Evolutionary conservation across 768 basidiomycete genomes (phyloP).

Genomic region (Lentinula aciculospora): DNA sequence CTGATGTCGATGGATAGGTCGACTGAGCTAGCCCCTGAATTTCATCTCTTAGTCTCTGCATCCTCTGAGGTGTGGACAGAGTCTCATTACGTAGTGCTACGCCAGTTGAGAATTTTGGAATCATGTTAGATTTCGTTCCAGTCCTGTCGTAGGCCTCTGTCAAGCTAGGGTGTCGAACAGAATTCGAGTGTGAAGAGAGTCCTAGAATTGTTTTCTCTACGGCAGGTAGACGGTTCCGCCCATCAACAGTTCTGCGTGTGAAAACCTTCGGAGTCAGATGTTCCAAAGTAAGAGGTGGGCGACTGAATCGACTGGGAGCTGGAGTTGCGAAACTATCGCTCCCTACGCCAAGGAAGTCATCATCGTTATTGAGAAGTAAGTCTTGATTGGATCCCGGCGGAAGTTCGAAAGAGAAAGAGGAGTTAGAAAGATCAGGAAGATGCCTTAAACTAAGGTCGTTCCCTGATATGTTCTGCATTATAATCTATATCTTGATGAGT

Average conservation of each 20-base stretch:
- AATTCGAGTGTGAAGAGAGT: not conserved
- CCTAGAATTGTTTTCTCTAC: slow-evolving; percentile 2
- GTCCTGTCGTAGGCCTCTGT: not conserved
- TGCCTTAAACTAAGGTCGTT: slow-evolving; percentile 44
- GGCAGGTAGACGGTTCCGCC: slow-evolving; percentile 11
- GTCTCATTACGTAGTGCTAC: not conserved
- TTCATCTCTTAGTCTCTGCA: slow-evolving; percentile 14
- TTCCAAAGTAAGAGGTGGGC: slow-evolving; percentile 29
- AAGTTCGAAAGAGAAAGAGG: slow-evolving; percentile 53
- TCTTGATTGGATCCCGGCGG: slow-evolving; percentile 40
- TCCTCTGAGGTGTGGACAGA: not conserved
- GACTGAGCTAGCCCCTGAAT: not conserved
- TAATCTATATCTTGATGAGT: not conserved
- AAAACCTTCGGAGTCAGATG: slow-evolving; percentile 29
- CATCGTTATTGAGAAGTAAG: slow-evolving; percentile 43
- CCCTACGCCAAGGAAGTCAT: slow-evolving; percentile 39
- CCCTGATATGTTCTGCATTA: slow-evolving; percentile 25
- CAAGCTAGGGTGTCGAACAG: not conserved
- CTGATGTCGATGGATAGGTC: not conserved
- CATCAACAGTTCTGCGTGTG: slow-evolving; percentile 16
- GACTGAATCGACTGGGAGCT: slow-evolving; percentile 18
- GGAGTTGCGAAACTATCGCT: slow-evolving; percentile 33
- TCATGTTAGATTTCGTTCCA: not conserved
- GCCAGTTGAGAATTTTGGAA: not conserved
- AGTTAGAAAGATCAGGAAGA: slow-evolving; percentile 47